phyloP scores from a whole-genome alignment of 2,329 filamentous ascomycete genomes.

The Epichloe aotearoae region DNA sequence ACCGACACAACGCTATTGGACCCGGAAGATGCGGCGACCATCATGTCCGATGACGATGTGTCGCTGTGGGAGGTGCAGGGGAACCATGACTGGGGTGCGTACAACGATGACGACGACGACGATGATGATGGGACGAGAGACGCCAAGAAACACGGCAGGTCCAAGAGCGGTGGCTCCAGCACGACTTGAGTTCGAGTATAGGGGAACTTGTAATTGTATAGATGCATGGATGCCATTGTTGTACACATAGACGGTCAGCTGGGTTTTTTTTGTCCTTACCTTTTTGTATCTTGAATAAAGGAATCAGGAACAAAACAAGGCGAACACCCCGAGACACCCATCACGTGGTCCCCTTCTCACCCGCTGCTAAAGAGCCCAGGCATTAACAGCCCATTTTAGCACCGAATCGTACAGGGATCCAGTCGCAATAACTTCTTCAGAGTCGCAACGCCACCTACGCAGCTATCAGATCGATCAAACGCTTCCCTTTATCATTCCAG shows the following conservation, averaged over 20 bases:
- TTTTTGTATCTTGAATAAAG: too few species aligned
- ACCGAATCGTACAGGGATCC: too few species aligned
- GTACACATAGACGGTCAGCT: not conserved
- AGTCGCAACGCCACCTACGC: too few species aligned
- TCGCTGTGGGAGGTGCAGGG: conserved; percentile 38
- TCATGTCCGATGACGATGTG: conserved; percentile 47
- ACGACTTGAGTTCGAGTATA: not conserved
- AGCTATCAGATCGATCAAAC: too few species aligned
- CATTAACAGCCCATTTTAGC: too few species aligned
- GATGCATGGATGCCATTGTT: too few species aligned
- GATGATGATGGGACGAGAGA: not conserved
- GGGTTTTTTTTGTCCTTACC: too few species aligned
- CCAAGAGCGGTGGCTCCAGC: not conserved
- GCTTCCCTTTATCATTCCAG: too few species aligned
- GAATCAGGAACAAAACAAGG: not conserved
- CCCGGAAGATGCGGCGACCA: conserved; percentile 36
- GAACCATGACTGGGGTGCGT: conserved; percentile 20
- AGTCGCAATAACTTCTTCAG: too few species aligned
- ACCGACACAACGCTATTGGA: conserved; percentile 31
- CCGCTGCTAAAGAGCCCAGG: not conserved
- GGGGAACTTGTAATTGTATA: too few species aligned
- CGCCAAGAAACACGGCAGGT: not conserved
- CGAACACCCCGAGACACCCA: too few species aligned
- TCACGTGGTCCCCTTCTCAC: not conserved
- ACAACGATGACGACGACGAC: conserved; percentile 14